Percentiles rank a stretch among this genome's conserved stretches.
phyloP scores from a whole-genome alignment of 495 filamentous ascomycete species.

The Tuber borchii region DNA sequence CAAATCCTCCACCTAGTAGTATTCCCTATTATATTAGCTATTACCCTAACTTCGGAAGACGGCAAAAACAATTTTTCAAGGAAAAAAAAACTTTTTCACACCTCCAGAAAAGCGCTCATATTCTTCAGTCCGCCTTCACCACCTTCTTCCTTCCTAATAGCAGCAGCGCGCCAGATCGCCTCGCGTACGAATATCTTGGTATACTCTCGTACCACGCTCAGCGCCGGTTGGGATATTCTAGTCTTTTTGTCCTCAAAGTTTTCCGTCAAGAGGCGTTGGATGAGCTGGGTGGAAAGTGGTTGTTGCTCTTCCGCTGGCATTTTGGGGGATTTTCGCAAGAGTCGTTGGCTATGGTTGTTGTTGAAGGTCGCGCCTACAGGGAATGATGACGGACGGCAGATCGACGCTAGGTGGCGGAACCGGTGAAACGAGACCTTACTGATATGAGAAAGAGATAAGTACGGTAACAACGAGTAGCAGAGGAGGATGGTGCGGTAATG shows the following conservation, averaged over 20 bases:
- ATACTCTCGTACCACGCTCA: constrained; percentile 72
- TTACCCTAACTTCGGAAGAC: neutral
- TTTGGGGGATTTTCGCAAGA: constrained; percentile 40
- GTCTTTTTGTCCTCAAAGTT: constrained; percentile 65
- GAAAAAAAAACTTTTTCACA: neutral
- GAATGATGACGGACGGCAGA: neutral
- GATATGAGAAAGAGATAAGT: neutral
- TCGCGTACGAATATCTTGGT: constrained; percentile 89
- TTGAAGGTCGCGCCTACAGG: neutral
- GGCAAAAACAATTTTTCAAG: neutral
- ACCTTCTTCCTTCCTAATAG: constrained; percentile 54
- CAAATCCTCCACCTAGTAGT: constrained; percentile 64
- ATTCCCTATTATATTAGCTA: constrained; percentile 16
- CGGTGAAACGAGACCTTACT: neutral
- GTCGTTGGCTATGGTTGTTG: neutral
- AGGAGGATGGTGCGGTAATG: neutral
- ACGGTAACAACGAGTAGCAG: neutral
- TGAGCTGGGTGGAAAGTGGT: constrained; percentile 63
- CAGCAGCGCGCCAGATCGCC: constrained; percentile 73
- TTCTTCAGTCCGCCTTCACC: constrained; percentile 22
- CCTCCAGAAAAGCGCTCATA: constrained; percentile 39
- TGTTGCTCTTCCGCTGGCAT: neutral
- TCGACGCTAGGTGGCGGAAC: neutral
- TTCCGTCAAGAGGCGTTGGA: constrained; percentile 69
- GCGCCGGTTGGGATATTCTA: constrained; percentile 71